Evolutionary conservation across 2,329 filamentous ascomycete species (phyloP).

Genomic region (Daldinia eschscholtzii): DNA sequence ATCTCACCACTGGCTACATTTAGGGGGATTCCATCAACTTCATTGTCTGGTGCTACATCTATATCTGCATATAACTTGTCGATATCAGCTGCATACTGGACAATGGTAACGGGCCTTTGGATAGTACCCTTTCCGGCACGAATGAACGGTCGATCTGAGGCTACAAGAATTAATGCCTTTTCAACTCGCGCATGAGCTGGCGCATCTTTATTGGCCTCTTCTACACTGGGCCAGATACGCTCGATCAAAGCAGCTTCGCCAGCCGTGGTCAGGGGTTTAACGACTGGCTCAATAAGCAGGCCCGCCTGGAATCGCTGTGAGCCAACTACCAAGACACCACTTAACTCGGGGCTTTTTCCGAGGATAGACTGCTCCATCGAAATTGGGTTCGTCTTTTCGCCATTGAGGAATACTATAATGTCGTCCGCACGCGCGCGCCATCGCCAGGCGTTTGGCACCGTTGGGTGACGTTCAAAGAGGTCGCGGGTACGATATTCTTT

Average conservation of each 20-base stretch:
- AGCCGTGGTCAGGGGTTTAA: neutral
- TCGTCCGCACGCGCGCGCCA: slow-evolving; percentile 50
- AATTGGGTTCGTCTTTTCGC: slow-evolving; percentile 50
- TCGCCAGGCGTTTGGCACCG: slow-evolving; percentile 44
- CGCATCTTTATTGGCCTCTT: neutral
- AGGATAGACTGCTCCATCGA: slow-evolving; percentile 49
- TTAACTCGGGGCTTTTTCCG: slow-evolving; percentile 36
- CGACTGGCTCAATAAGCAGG: neutral
- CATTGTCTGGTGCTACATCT: neutral
- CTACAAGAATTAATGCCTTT: neutral
- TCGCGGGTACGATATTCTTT: slow-evolving; percentile 1
- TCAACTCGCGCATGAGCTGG: neutral
- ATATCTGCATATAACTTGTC: neutral
- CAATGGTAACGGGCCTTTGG: neutral
- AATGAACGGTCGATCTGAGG: neutral
- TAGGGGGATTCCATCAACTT: neutral
- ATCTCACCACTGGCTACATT: neutral
- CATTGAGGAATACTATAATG: slow-evolving; percentile 52
- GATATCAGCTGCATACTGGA: neutral
- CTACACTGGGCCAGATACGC: neutral
- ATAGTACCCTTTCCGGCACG: neutral
- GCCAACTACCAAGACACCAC: slow-evolving; percentile 33
- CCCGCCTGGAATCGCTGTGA: neutral
- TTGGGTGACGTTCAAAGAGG: neutral
- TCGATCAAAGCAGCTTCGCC: neutral